Evolutionary conservation across 2,329 filamentous ascomycete species (phyloP).

Genomic region (Diaporthe velutina): DNA sequence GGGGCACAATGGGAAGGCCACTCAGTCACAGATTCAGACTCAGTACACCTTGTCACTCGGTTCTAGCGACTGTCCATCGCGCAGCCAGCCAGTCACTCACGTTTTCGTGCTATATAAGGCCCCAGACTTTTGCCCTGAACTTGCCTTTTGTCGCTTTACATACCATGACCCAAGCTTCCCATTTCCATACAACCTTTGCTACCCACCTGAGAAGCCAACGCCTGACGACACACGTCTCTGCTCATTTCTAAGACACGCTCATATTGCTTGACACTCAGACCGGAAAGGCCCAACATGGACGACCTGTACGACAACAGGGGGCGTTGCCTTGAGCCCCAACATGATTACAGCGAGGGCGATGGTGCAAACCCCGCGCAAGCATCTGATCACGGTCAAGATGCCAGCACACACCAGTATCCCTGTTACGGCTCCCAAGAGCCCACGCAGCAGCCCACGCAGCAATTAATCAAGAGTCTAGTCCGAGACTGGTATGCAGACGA

Average conservation of each 20-base stretch:
- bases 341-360: background rate
- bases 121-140: background rate
- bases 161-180: background rate
- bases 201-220: background rate
- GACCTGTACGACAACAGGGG: background rate
- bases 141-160: background rate
- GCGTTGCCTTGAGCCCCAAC: background rate
- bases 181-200: background rate
- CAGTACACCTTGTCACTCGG: background rate
- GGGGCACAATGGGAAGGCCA: too few species aligned
- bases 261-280: background rate
- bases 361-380: background rate
- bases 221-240: too few species aligned
- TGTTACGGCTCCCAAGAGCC: too few species aligned
- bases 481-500: too few species aligned
- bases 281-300: background rate
- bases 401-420: background rate
- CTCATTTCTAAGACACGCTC: background rate
- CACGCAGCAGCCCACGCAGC: too few species aligned
- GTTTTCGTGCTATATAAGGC: background rate
- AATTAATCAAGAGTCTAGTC: too few species aligned
- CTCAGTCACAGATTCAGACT: background rate
- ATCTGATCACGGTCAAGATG: background rate
- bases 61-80: background rate
- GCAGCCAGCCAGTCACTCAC: background rate